These are phyloP conservation scores for Ophiostoma perfectum DNA, from an alignment of 2,329 filamentous ascomycete species.

Conservation along the genomic window DNA sequence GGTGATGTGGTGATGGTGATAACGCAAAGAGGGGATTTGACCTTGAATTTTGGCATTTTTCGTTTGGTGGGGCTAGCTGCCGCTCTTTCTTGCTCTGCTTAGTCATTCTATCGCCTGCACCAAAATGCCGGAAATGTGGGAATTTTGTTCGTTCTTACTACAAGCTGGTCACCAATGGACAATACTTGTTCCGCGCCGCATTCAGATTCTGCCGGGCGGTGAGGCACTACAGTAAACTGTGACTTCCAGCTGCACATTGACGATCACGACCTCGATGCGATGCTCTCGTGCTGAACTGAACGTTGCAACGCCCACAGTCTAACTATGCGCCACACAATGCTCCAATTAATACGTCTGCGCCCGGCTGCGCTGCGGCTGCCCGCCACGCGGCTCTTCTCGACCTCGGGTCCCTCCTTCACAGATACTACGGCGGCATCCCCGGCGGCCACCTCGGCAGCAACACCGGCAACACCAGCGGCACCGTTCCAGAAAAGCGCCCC, in stretches of 20 bases:
- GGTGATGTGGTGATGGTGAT: not conserved
- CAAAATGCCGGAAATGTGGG: constrained; percentile 24
- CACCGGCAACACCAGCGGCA: not conserved
- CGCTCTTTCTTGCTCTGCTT: not conserved
- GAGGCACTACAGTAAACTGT: not conserved
- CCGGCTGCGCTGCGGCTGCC: constrained; percentile 13
- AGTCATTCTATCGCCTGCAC: not conserved
- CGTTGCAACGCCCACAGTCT: too few relatives aligned
- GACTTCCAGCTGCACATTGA: not conserved
- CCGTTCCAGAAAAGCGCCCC: not conserved
- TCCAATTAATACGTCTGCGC: constrained; percentile 13
- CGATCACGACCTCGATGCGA: not conserved
- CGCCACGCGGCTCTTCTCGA: constrained; percentile 9
- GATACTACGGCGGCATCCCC: not conserved
- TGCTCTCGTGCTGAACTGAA: too few relatives aligned
- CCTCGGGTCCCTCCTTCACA: not conserved
- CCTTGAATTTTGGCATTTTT: constrained; percentile 13
- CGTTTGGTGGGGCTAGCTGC: constrained; percentile 12
- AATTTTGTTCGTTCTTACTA: constrained; percentile 9
- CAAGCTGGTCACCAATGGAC: constrained; percentile 12
- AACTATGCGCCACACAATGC: not conserved
- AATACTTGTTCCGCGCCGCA: constrained; percentile 20
- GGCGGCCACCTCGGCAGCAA: not conserved
- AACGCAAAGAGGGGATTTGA: constrained; percentile 4
- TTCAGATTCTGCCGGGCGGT: constrained; percentile 27